phyloP scores from a whole-genome alignment of 805 yeast species.

The Schwanniomyces polymorphus region DNA sequence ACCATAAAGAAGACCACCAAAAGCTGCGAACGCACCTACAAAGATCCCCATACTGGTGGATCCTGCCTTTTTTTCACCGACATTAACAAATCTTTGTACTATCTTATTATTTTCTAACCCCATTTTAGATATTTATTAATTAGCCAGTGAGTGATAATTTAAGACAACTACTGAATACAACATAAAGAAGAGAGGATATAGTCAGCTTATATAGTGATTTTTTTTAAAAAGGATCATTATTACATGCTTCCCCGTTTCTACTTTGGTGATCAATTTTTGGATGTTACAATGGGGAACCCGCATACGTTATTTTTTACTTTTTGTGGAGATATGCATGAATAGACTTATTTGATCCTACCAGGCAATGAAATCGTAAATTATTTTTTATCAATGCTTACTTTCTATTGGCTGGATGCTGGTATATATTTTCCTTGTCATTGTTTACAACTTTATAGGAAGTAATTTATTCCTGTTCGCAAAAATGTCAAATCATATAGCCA shows the following conservation, averaged over 20 bases:
- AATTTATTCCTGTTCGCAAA: too few relatives aligned
- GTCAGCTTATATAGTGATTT: background rate
- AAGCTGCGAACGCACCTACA: constrained; percentile 41
- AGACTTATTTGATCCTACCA: too few relatives aligned
- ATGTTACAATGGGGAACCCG: background rate
- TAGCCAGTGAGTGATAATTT: background rate
- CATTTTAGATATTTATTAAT: constrained; percentile 16
- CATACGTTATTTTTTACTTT: background rate
- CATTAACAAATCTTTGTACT: constrained; percentile 35
- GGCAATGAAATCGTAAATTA: too few relatives aligned
- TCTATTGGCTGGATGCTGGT: too few relatives aligned
- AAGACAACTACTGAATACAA: too few relatives aligned
- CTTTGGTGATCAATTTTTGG: background rate
- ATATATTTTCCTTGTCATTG: too few relatives aligned
- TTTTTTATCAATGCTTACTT: too few relatives aligned
- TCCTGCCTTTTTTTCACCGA: constrained; percentile 49
- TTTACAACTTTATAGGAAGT: too few relatives aligned
- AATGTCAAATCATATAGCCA: too few relatives aligned
- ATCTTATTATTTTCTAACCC: constrained; percentile 38
- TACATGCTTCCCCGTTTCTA: background rate
- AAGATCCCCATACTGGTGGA: constrained; percentile 40
- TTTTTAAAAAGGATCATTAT: too few relatives aligned
- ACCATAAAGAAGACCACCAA: constrained; percentile 42
- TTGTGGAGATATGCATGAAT: background rate
- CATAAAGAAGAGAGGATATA: background rate